Conservation (phyloP, 2,329 filamentous ascomycete genomes). For the Lachnellula suecica region DNA sequence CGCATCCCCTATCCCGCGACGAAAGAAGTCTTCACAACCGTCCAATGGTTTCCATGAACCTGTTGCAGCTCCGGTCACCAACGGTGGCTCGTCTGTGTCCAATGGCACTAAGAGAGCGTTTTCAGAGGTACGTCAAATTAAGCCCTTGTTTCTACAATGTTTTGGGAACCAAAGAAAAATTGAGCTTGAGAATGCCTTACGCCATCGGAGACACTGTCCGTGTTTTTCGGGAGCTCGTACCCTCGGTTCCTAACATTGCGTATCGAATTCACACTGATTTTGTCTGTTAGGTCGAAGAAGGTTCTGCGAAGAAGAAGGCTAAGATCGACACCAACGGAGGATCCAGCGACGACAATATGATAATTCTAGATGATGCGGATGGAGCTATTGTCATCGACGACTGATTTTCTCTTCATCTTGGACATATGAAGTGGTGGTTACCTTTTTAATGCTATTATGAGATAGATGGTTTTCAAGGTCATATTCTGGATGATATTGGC, state of each 20-base stretch:
- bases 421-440: neutral
- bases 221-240: too few species aligned
- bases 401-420: constrained; percentile 34
- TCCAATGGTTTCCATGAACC: constrained; percentile 15
- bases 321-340: constrained; percentile 40
- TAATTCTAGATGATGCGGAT: constrained; percentile 39
- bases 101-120: constrained; percentile 33
- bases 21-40: constrained; percentile 19
- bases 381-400: constrained; percentile 69
- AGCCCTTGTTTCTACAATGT: too few species aligned
- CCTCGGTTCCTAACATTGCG: too few species aligned
- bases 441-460: neutral
- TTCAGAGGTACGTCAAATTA: constrained; percentile 24
- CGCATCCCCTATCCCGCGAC: constrained; percentile 26
- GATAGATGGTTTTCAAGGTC: neutral
- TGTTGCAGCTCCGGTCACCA: constrained; percentile 8
- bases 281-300: too few species aligned
- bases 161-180: too few species aligned
- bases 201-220: too few species aligned
- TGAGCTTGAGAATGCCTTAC: too few species aligned
- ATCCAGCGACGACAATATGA: constrained; percentile 28
- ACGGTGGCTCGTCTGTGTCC: constrained; percentile 10
- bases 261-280: too few species aligned
- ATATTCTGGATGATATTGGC: constrained; percentile 1
- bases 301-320: constrained; percentile 26